Conservation (phyloP, 2,329 filamentous ascomycete genomes). For the Acrocalymma vagum region DNA sequence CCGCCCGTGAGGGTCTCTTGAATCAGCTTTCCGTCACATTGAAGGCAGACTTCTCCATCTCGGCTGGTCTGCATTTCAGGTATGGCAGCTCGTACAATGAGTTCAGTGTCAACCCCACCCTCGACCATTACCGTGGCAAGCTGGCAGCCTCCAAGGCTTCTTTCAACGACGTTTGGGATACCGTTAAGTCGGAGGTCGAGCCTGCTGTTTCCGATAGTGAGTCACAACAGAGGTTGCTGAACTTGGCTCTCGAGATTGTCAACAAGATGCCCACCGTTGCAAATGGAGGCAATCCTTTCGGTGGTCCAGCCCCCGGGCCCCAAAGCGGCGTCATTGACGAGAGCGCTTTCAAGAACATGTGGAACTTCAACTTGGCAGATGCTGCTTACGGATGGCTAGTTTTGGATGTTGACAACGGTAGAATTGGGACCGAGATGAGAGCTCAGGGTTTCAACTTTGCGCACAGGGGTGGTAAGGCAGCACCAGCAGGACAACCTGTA, state of each 20-base stretch:
- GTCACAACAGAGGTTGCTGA: conserved; percentile 88
- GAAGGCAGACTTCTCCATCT: conserved; percentile 98
- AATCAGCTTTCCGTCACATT: conserved; percentile 98
- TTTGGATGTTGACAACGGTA: conserved; percentile 91
- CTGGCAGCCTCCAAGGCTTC: conserved; percentile 97
- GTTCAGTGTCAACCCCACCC: conserved; percentile 96
- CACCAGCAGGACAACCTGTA: conserved; percentile 44
- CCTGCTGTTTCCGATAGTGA: conserved; percentile 93
- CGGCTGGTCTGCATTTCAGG: conserved; percentile 95
- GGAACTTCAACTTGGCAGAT: conserved; percentile 99
- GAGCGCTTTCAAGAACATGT: conserved; percentile 99
- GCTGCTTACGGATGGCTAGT: conserved; percentile 97
- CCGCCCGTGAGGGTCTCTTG: conserved; percentile 92
- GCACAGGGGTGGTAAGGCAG: conserved; percentile 83
- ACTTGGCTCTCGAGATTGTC: conserved; percentile 92
- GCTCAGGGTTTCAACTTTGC: conserved; percentile 99
- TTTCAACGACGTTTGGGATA: conserved; percentile 99
- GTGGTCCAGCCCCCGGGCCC: conserved; percentile 78
- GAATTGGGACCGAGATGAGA: conserved; percentile 98
- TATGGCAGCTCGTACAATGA: conserved; percentile 99
- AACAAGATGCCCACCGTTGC: conserved; percentile 97
- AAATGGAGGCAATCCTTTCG: conserved; percentile 95
- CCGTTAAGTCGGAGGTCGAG: conserved; percentile 94
- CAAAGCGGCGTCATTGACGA: conserved; percentile 92
- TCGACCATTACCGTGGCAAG: conserved; percentile 98